A percentile compares a stretch with the other conserved stretches of the same genome.
phyloP scores from a whole-genome alignment of 2,329 filamentous ascomycete species.

The Blumeria hordei region DNA sequence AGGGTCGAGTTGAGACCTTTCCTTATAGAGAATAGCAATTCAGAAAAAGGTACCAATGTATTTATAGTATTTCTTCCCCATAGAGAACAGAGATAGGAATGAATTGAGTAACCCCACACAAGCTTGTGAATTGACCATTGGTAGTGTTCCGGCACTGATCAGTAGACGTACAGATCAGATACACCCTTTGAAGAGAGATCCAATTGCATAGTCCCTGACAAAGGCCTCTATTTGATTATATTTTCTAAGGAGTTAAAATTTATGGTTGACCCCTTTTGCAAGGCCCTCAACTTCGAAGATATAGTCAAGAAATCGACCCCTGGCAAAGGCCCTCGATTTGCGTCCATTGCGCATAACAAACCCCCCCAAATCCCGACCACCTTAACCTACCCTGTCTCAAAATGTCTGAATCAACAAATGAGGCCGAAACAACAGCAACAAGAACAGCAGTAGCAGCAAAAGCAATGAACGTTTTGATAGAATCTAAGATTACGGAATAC shows the following conservation, averaged over 20 bases:
- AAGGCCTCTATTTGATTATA: neutral
- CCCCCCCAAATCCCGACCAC: neutral
- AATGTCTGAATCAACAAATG: neutral
- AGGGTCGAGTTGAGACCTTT: too few species aligned
- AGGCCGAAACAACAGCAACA: neutral
- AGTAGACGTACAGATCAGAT: neutral
- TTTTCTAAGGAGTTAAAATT: neutral
- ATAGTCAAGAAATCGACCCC: neutral
- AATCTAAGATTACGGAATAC: neutral
- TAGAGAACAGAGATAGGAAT: too few species aligned
- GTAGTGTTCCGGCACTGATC: neutral
- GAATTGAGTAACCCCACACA: too few species aligned
- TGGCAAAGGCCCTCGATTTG: neutral
- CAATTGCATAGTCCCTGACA: neutral
- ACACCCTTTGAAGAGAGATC: neutral
- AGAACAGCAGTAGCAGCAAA: neutral
- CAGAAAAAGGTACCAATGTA: too few species aligned
- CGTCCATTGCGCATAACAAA: neutral
- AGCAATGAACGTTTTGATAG: neutral
- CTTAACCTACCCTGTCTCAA: neutral
- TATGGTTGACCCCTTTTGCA: neutral
- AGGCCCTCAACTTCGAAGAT: neutral
- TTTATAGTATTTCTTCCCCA: too few species aligned
- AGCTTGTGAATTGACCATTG: neutral
- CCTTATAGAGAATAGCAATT: too few species aligned